Base-by-base conservation (phyloP, 768 basidiomycete species). In the Naganishia friedmannii region DNA sequence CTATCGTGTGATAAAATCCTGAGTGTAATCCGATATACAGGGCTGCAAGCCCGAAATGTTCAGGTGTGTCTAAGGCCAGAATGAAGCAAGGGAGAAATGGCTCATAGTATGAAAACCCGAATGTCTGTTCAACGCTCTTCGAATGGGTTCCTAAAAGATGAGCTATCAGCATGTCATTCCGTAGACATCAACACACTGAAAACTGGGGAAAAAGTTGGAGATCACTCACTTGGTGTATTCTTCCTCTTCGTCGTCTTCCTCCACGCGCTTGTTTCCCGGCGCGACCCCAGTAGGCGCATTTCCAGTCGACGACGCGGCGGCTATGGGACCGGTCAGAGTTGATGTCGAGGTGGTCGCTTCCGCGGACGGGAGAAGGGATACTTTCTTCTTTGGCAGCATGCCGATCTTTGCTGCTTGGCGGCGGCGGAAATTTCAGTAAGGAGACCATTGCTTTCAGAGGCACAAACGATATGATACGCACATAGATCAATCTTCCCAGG, bases 301-400 rank as follows among this genome's bases (percentile, higher is more conserved):
- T 12, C 23, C 48, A 51, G 48, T 13, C n/a, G 48, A 65, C 7
- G 67, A 51, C 0, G 46, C 37, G 45, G 32, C 23, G 32, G 39
- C 28, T 58, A 5, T 28, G 66, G 31, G 46, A 71, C 53, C 39
- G 65, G 31, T 71, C 19, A 46, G 69, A 34, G 65, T 29, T 28
- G 65, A 28, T 66, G 67, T 66, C 26, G 70, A 51, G 8, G 72
- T 42, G 28, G 68, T 68, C 12, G 69, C 65, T 15, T 76, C 77
- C 1, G 79, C 76, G 1, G 79, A 76, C 9, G 78, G 77, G 8
- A 80, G 58, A 4, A 80, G 75, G 45, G 78, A 77, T 45, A 81
- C 80, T 54, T 71, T 66, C 66, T 77, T 77, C 70, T 81, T 81
- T 1, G 80, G 80, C 0, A 81, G 73, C 65, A 81, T 75, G n/a